Base-by-base conservation (phyloP, 176 grass and related monocot species). In the Cenchrus fungigraminus region DNA sequence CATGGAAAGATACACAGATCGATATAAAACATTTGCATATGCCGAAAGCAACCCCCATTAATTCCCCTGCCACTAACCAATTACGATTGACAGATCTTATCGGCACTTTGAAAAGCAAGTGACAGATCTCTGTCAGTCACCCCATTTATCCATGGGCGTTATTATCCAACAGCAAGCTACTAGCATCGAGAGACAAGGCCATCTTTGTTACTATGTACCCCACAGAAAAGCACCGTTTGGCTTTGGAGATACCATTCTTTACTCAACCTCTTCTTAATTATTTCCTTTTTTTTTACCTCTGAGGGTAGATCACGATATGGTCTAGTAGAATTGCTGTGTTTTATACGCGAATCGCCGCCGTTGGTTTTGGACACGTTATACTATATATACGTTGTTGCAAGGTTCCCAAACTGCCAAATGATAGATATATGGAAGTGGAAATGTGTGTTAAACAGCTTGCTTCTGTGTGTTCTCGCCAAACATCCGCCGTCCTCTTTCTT, bases 11-110 rank as follows among this genome's bases (percentile, higher is more conserved):
- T 63, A 46, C 5, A 64, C 5, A 65, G 37, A 40, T 25, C 25
- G 25, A 25, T 47, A 37, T 11, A 37, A 75, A 29, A 40, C 12
- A 65, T n/a, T 45, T 16, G 50, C 64, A 47, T 34, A 65, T 72
- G 65, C 71, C 83, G 83, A 90, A 78, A 90, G 79, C 79, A 77
- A 85, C 57, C 8, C 71, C 71, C 55, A 45, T 25, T 25, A 25
- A 25, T 76, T 89, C 52, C 77, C 1, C 17, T 7, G 53, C 64
- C 78, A 77, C 83, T 77, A 77, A 63, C 88, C 78, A 59, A 73
- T 50, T 50, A 9, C 5, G 71, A 67, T 47, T 49, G 22, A 58
- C 12, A 32, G 46, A 82, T 64, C 71, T 86, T 82, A 90, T 86
- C 71, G 34, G 3, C 81, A 40, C 55, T 25, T 22, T 40, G 1